Percentiles rank a stretch among this genome's conserved stretches.
Evolutionary conservation across 78 protist species (phyloP).

Genomic region (Chrysochromulina tobinii): DNA sequence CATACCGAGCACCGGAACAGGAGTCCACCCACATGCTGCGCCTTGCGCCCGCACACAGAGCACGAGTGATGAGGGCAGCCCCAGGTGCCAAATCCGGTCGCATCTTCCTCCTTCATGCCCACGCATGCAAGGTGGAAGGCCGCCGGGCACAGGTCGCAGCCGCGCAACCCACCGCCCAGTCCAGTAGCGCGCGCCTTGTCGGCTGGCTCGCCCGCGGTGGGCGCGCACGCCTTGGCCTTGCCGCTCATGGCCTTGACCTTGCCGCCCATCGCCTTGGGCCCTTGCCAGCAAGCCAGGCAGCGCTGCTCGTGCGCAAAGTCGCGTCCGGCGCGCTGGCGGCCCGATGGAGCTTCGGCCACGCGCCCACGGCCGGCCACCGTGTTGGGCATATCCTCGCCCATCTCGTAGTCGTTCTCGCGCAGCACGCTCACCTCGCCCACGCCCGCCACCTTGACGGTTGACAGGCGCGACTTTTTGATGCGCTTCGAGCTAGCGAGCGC

Average conservation of each 20-base stretch:
- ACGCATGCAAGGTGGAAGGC: background rate
- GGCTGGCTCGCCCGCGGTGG: background rate
- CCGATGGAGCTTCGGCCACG: background rate
- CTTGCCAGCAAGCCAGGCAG: conserved; percentile 3
- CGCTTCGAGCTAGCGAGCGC: background rate
- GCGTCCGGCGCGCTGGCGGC: conserved; percentile 1
- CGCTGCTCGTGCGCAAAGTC: background rate
- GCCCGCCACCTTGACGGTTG: background rate
- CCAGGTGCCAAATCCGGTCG: background rate
- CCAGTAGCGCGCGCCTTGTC: background rate
- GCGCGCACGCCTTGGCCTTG: background rate
- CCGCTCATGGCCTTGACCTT: no score
- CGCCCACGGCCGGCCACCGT: background rate
- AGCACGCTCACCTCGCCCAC: background rate
- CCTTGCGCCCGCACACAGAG: background rate
- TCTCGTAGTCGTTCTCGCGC: background rate
- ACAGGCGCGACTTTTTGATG: background rate
- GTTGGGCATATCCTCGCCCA: background rate
- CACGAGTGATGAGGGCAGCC: conserved; percentile 1
- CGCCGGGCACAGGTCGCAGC: conserved; percentile 11
- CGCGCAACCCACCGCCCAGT: background rate
- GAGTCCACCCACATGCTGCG: background rate
- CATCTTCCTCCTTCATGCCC: background rate
- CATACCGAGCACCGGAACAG: conserved; percentile 10
- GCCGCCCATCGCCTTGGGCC: background rate